These are phyloP conservation scores for Nepenthes alata DNA, from an alignment of 179 eudicot genomes.

Conservation along the genomic window DNA sequence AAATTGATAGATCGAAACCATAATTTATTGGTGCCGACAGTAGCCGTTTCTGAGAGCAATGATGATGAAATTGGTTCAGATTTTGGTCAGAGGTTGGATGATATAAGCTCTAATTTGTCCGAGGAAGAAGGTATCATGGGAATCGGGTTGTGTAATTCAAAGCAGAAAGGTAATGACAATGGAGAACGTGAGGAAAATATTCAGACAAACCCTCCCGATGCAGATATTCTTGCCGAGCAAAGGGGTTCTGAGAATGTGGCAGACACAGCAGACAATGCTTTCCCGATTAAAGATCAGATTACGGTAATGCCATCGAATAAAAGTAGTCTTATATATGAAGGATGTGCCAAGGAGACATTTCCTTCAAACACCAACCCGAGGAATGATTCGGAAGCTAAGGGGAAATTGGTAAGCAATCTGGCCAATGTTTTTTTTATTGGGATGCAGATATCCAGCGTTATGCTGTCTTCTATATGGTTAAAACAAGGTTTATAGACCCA, in stretches of 20 bases:
- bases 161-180: not conserved
- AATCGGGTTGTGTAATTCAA: not conserved
- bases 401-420: constrained; percentile 16
- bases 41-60: not conserved
- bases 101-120: constrained; percentile 12
- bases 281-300: constrained; percentile 1
- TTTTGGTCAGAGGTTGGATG: constrained; percentile 1
- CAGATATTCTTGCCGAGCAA: constrained; percentile 13
- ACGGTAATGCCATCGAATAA: constrained; percentile 10
- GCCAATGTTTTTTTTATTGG: not conserved
- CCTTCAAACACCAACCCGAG: constrained; percentile 3
- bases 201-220: constrained; percentile 55
- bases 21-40: not conserved
- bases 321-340: constrained; percentile 8
- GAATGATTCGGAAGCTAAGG: constrained; percentile 13
- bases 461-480: no score
- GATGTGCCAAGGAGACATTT: constrained; percentile 2
- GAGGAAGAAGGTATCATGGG: no score
- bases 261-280: not conserved
- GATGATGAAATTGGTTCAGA: not conserved
- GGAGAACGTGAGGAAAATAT: constrained; percentile 22
- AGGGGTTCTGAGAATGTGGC: constrained; percentile 6
- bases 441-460: no score
- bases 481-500: no score
- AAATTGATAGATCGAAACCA: not conserved